A percentile compares a stretch with the other conserved stretches of the same genome.
These are phyloP conservation scores for Myriosclerotinia duriaeana DNA, from an alignment of 2,329 filamentous ascomycete species.

Conservation along the genomic window DNA sequence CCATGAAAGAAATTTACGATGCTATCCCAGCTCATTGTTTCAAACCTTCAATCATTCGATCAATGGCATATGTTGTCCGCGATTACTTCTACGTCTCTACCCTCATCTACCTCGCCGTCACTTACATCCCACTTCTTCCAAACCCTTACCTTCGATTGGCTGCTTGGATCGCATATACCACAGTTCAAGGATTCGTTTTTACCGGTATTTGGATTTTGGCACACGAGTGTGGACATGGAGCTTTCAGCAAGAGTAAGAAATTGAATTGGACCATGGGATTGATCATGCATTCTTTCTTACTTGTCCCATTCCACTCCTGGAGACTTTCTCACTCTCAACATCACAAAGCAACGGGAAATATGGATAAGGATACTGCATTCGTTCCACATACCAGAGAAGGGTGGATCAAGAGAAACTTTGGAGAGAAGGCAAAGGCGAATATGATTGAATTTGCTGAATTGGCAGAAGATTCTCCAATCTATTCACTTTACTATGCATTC, in stretches of 20 bases:
- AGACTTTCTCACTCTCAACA: slow-evolving; percentile 69
- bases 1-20: slow-evolving; percentile 42
- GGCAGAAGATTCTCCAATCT: slow-evolving; percentile 62
- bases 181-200: slow-evolving; percentile 64
- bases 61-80: slow-evolving; percentile 58
- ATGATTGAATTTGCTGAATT: slow-evolving; percentile 50
- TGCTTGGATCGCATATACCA: slow-evolving; percentile 62
- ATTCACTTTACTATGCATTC: slow-evolving; percentile 54
- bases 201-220: slow-evolving; percentile 72
- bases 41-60: slow-evolving; percentile 54
- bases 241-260: slow-evolving; percentile 58
- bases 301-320: slow-evolving; percentile 73
- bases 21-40: slow-evolving; percentile 65
- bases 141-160: slow-evolving; percentile 48
- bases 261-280: slow-evolving; percentile 66
- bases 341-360: slow-evolving; percentile 67
- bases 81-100: slow-evolving; percentile 53
- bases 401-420: slow-evolving; percentile 38
- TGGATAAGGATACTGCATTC: slow-evolving; percentile 66
- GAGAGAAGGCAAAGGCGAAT: slow-evolving; percentile 34
- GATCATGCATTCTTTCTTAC: slow-evolving; percentile 62
- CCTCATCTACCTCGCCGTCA: slow-evolving; percentile 51
- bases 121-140: slow-evolving; percentile 53
- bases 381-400: slow-evolving; percentile 51
- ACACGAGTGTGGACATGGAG: slow-evolving; percentile 70